Evolutionary conservation across 345 rosid genomes (phyloP).

Genomic region (Gossypium longicalyx): DNA sequence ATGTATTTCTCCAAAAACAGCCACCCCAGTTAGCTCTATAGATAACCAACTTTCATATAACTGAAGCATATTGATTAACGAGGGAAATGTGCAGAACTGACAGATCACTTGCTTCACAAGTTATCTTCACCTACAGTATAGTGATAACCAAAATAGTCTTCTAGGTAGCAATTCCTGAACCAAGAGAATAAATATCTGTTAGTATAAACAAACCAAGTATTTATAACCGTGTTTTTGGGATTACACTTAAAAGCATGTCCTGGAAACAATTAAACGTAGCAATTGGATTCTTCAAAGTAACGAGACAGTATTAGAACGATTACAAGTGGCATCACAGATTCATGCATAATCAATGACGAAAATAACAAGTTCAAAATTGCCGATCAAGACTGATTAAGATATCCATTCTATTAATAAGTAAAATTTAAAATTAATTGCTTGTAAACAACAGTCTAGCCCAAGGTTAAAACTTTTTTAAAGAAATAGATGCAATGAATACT

Average conservation of each 20-base stretch:
- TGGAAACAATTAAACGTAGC: neutral
- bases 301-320: neutral
- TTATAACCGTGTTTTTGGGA: neutral
- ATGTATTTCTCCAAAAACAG: constrained; percentile 45
- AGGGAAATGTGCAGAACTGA: constrained; percentile 35
- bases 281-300: neutral
- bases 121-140: constrained; percentile 21
- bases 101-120: constrained; percentile 47
- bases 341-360: neutral
- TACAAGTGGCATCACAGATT: neutral
- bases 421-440: neutral
- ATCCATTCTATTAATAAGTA: neutral
- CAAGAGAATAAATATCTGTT: constrained; percentile 3
- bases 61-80: constrained; percentile 31
- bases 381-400: neutral
- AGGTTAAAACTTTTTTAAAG: neutral
- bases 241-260: neutral
- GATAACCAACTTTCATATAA: constrained; percentile 42
- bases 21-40: constrained; percentile 55
- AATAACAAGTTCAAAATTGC: neutral
- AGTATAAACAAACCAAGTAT: neutral
- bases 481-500: neutral
- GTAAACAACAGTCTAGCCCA: neutral
- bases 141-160: constrained; percentile 31
- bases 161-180: constrained; percentile 66